These are phyloP conservation scores for Copromyces sp. DNA, from an alignment of 495 filamentous ascomycete species.

Conservation along the genomic window DNA sequence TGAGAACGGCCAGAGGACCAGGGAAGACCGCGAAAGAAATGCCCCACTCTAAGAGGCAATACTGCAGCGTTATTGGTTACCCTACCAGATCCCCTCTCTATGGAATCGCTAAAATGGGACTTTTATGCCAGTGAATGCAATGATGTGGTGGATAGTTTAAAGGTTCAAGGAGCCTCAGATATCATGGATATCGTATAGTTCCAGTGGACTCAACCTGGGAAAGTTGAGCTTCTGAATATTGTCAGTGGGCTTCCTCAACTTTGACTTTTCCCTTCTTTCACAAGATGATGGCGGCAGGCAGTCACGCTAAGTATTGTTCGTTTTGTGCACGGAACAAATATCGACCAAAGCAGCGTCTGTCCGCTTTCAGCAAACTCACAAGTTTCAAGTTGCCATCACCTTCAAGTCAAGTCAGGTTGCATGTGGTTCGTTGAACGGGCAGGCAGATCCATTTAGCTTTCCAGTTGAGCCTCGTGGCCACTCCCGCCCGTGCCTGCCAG, in stretches of 20 bases:
- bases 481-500: background rate
- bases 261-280: background rate
- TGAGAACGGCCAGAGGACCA: constrained; percentile 7
- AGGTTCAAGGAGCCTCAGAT: background rate
- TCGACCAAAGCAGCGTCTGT: background rate
- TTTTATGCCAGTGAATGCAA: background rate
- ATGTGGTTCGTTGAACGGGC: background rate
- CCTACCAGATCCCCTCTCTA: background rate
- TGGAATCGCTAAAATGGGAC: background rate
- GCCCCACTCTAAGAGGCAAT: constrained; percentile 19
- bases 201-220: background rate
- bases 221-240: background rate
- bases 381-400: background rate
- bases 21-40: constrained; percentile 11
- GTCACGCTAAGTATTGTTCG: background rate
- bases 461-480: background rate
- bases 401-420: background rate
- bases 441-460: background rate
- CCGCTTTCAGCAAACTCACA: background rate
- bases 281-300: background rate
- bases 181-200: background rate
- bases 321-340: background rate
- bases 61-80: background rate
- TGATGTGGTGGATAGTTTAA: background rate
- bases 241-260: background rate